Conservation (phyloP, 2,329 filamentous ascomycete genomes). For the Zymoseptoria ardabiliae region DNA sequence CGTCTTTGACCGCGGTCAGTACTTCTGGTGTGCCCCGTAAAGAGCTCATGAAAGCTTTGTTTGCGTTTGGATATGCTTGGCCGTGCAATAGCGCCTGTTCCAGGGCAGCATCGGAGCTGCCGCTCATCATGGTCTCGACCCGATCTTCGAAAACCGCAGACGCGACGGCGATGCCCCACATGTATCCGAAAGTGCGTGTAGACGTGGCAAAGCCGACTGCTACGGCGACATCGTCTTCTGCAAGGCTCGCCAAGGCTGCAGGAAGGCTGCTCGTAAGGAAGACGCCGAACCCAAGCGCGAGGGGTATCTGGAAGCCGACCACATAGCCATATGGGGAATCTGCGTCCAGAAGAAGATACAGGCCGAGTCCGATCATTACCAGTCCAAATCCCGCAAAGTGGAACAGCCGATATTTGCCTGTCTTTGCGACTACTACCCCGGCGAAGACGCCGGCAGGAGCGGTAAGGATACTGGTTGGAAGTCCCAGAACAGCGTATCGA, state of each 20-base stretch:
- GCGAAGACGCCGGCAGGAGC: constrained; percentile 4
- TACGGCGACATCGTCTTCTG: constrained; percentile 4
- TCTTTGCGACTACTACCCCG: constrained; percentile 34
- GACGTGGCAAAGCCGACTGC: constrained; percentile 4
- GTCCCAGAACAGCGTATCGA: constrained; percentile 38
- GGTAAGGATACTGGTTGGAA: constrained; percentile 4
- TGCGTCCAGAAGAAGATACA: constrained; percentile 25
- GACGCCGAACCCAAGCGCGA: constrained; percentile 5
- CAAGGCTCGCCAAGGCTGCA: constrained; percentile 3
- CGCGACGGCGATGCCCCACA: constrained; percentile 5
- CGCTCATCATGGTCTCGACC: not conserved
- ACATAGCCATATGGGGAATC: constrained; percentile 8
- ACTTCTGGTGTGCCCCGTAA: constrained; percentile 1
- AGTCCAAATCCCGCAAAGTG: constrained; percentile 38
- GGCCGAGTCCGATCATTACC: constrained; percentile 27
- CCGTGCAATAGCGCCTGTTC: constrained; percentile 5
- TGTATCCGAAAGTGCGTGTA: constrained; percentile 2
- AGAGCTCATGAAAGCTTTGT: constrained; percentile 3
- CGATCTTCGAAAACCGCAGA: constrained; percentile 5
- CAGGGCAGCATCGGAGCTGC: constrained; percentile 1
- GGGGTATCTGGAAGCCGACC: constrained; percentile 3
- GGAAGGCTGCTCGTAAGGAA: constrained; percentile 2
- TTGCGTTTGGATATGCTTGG: constrained; percentile 5
- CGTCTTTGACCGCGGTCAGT: constrained; percentile 4
- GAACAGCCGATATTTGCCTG: constrained; percentile 40